Conservation (phyloP, 192 early-diverging fungal genomes). For the Mortierella claussenii region DNA sequence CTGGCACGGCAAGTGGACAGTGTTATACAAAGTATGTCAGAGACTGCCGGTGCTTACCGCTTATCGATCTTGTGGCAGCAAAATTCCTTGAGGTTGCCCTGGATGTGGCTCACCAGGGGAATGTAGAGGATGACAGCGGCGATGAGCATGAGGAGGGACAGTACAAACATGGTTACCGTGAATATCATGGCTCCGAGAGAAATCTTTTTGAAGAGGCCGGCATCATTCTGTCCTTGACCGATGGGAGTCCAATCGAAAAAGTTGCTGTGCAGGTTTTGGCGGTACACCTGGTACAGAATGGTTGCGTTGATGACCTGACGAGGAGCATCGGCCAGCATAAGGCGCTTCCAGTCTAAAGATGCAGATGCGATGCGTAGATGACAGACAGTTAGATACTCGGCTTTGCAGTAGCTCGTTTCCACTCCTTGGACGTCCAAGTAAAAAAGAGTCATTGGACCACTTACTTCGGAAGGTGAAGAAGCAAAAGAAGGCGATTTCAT, state of each 20-base stretch:
- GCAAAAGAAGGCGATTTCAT: constrained; percentile 84
- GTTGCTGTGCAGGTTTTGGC: background rate
- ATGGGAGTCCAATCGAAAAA: constrained; percentile 35
- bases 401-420: too few relatives aligned
- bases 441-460: background rate
- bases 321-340: constrained; percentile 85
- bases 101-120: constrained; percentile 80
- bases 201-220: constrained; percentile 27
- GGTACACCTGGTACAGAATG: constrained; percentile 58
- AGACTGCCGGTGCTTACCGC: too few relatives aligned
- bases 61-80: constrained; percentile 92
- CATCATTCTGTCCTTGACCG: constrained; percentile 1
- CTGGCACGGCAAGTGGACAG: too few relatives aligned
- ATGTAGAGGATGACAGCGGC: constrained; percentile 77
- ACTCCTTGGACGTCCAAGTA: background rate
- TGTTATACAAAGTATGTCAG: too few relatives aligned
- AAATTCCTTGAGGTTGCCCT: constrained; percentile 90
- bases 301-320: constrained; percentile 77
- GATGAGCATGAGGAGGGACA: constrained; percentile 65
- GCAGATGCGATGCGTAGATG: too few relatives aligned
- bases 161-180: constrained; percentile 71
- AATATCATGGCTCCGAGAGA: constrained; percentile 62
- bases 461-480: constrained; percentile 87
- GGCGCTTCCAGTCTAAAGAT: constrained; percentile 77
- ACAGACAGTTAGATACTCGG: too few relatives aligned